Percentiles rank a stretch among this genome's conserved stretches.
phyloP scores from a whole-genome alignment of 2,329 filamentous ascomycete species.

The Alternaria brassicae region DNA sequence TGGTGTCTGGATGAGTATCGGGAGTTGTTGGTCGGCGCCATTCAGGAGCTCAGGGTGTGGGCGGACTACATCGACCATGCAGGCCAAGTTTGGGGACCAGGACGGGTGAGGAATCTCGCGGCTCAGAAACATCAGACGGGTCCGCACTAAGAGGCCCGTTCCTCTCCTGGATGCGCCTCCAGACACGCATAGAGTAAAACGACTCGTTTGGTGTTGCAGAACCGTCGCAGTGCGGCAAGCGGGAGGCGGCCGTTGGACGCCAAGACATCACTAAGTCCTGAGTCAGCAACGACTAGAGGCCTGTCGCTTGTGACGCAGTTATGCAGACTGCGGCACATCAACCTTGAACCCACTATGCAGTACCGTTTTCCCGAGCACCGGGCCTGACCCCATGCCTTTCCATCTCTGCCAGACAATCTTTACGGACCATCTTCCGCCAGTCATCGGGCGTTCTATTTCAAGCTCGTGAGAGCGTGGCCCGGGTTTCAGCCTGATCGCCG shows the following conservation, averaged over 20 bases:
- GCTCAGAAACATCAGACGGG: background rate
- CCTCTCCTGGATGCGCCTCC: background rate
- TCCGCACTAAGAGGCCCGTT: background rate
- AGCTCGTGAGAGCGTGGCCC: constrained; percentile 8
- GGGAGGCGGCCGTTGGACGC: constrained; percentile 9
- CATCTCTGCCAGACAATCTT: constrained; percentile 8
- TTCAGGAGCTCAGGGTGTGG: background rate
- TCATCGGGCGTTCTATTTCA: constrained; percentile 2
- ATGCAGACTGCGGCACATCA: constrained; percentile 12
- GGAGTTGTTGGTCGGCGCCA: background rate
- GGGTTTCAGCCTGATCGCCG: constrained; percentile 11
- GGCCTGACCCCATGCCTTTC: constrained; percentile 13
- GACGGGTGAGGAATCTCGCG: background rate
- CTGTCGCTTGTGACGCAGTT: constrained; percentile 12
- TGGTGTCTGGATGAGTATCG: background rate
- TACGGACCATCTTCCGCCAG: constrained; percentile 10
- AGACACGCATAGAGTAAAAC: background rate
- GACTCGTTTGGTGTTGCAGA: constrained; percentile 3
- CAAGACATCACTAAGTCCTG: constrained; percentile 2
- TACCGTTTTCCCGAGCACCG: constrained; percentile 15
- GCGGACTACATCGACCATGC: constrained; percentile 3
- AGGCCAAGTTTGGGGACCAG: background rate
- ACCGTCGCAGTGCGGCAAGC: background rate
- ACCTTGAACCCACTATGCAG: constrained; percentile 11
- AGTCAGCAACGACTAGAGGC: constrained; percentile 12